Evolutionary conservation across 1,139 yeast species (phyloP).

Genomic region (Petasospora rhodanensis): DNA sequence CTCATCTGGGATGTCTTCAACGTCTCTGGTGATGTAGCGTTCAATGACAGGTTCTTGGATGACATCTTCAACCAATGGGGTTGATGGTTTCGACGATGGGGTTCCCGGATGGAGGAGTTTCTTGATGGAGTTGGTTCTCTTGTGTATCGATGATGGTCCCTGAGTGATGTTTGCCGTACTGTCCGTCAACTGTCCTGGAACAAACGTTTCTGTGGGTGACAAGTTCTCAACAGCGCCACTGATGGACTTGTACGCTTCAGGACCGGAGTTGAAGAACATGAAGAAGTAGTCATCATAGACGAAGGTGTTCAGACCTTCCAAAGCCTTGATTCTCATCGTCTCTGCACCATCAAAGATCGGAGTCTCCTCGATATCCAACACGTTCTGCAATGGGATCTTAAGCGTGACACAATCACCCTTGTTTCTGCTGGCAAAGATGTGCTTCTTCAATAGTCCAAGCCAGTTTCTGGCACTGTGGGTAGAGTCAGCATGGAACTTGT

Average conservation of each 20-base stretch:
- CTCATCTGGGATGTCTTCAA: constrained; percentile 11
- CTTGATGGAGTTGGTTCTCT: neutral
- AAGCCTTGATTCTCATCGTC: constrained; percentile 42
- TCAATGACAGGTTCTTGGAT: constrained; percentile 17
- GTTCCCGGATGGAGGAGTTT: no score
- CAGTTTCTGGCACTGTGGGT: constrained; percentile 70
- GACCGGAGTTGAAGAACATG: constrained; percentile 53
- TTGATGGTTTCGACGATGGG: no score
- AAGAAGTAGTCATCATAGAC: constrained; percentile 66
- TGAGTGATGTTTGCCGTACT: constrained; percentile 8
- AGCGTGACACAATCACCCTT: constrained; percentile 69
- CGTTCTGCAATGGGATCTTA: constrained; percentile 67
- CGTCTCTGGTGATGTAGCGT: constrained; percentile 8
- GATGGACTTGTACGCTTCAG: constrained; percentile 26
- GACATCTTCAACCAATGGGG: neutral
- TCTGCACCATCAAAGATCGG: constrained; percentile 45
- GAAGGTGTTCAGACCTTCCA: constrained; percentile 46
- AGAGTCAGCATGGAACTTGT: constrained; percentile 70
- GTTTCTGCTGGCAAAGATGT: constrained; percentile 70
- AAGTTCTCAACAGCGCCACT: constrained; percentile 13
- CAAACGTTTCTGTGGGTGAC: constrained; percentile 1
- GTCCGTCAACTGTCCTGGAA: constrained; percentile 9
- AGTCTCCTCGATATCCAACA: constrained; percentile 57
- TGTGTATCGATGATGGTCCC: neutral
- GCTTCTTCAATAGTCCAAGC: constrained; percentile 71